These are phyloP conservation scores for Plasmodium relictum DNA, from an alignment of 169 alveolate species.

Conservation along the genomic window DNA sequence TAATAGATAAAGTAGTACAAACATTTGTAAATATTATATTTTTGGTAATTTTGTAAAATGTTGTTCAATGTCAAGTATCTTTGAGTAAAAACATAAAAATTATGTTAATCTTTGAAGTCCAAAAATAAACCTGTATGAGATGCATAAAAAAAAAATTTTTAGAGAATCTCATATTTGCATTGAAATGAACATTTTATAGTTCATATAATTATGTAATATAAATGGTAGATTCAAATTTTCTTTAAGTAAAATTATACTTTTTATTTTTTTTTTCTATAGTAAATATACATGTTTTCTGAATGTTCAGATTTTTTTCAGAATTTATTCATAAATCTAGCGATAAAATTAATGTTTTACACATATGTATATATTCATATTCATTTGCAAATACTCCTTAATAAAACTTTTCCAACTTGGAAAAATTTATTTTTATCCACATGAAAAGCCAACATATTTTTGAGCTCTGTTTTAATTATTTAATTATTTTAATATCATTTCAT, in stretches of 20 bases:
- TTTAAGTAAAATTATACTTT: neutral
- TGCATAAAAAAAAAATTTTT: too few relatives aligned
- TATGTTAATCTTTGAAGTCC: too few relatives aligned
- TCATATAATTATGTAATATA: neutral
- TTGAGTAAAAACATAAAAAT: too few relatives aligned
- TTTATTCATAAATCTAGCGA: conserved; percentile 24
- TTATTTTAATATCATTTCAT: too few relatives aligned
- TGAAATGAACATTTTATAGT: too few relatives aligned
- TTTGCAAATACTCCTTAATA: neutral
- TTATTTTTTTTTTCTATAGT: conserved; percentile 9
- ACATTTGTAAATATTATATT: too few relatives aligned
- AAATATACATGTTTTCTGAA: conserved; percentile 17
- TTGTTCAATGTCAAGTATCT: too few relatives aligned
- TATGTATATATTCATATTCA: conserved; percentile 1
- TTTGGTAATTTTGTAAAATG: too few relatives aligned
- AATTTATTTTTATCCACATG: neutral
- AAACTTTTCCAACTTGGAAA: neutral
- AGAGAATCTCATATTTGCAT: too few relatives aligned
- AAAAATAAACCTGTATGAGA: too few relatives aligned
- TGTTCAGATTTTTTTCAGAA: conserved; percentile 13
- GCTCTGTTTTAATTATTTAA: too few relatives aligned
- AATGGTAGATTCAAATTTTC: neutral
- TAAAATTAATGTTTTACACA: conserved; percentile 1
- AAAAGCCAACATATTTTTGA: neutral
- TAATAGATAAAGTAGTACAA: too few relatives aligned